Evolutionary conservation across 371 early-diverging fungal genomes (phyloP).

Genomic region (Actinomortierella ambigua): DNA sequence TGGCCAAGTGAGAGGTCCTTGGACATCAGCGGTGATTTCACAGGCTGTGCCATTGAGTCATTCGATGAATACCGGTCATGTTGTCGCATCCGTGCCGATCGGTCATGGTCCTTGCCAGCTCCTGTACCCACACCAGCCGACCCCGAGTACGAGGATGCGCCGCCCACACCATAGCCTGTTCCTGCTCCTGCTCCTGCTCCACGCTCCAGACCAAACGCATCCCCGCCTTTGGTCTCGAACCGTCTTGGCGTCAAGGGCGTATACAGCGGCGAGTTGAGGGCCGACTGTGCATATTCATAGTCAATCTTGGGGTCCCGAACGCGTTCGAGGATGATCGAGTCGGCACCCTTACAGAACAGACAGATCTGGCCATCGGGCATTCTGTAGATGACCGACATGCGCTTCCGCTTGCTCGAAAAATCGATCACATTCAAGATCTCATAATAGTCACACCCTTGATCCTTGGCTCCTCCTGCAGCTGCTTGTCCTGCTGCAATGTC

Average conservation of each 20-base stretch:
- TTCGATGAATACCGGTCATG: neutral
- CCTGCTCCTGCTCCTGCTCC: neutral
- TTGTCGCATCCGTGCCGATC: too few species aligned
- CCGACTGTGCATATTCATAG: slow-evolving; percentile 15
- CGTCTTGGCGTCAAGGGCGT: slow-evolving; percentile 22
- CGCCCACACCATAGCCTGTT: slow-evolving; percentile 3
- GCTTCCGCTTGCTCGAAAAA: slow-evolving; percentile 72
- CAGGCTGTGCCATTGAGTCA: neutral
- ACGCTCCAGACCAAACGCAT: too few species aligned
- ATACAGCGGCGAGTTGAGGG: slow-evolving; percentile 23
- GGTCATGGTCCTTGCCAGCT: neutral
- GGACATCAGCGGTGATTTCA: neutral
- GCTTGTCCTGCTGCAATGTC: slow-evolving; percentile 15
- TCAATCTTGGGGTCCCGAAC: slow-evolving; percentile 40
- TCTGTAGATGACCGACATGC: slow-evolving; percentile 69
- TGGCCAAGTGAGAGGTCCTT: too few species aligned
- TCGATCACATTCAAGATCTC: slow-evolving; percentile 68
- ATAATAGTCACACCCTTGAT: slow-evolving; percentile 20
- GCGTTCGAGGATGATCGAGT: slow-evolving; percentile 67
- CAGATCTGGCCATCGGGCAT: slow-evolving; percentile 62
- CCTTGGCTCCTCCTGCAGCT: neutral
- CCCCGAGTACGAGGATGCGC: slow-evolving; percentile 19
- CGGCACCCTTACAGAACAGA: slow-evolving; percentile 83
- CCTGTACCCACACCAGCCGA: slow-evolving; percentile 12
- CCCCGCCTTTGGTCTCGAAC: slow-evolving; percentile 8